Evolutionary conservation across 345 rosid genomes (phyloP), one percentile per base, ranked within the genome.

Genomic region (Rhodamnia rubescens): DNA sequence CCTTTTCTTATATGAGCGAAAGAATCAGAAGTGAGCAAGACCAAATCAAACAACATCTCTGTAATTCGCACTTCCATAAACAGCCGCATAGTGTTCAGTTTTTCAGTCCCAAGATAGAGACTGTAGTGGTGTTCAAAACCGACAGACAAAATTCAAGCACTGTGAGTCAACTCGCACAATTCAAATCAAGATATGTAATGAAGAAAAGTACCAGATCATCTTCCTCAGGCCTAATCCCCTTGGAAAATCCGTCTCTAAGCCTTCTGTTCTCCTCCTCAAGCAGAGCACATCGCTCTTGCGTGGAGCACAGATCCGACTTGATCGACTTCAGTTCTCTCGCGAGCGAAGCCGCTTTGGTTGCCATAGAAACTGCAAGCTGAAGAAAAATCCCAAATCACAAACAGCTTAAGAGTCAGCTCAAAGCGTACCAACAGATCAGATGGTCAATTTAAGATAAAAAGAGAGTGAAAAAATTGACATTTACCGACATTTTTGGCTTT

Each of bases 351-450:
- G 99, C 98, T 87, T 94, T 94, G 7, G 92, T 74, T 21, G 98
- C 99, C 98, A 98, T 92, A 12, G 98, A 93, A 85, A 92, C 85
- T 20, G 98, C 98, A 89, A 94, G 93, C 99, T 96, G 92, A 91
- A 90, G 80, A 47, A 64, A 13, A 32, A 78, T 12, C 69, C 80
- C 14, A 9, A 69, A 74, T 18, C 10, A 3, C 80, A 84, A 29
- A 50, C 53, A 50, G 40, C 54, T 85, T 55, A 84, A 54, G 52
- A 87, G 87, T 32, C 61, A 83, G 69, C 15, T 49, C 18, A 11
- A 32, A 54, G 57, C 54, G 24, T 56, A 49, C 27, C 40, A 16
- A 83, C 32, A 3, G 40, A 83, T 27, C 3, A 75, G 7, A 44
- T 59, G 6, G 26, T 12, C 52, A 56, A 80, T 3, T 50, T 2